Percentiles rank a stretch among this genome's conserved stretches.
Conservation (phyloP, 2,329 filamentous ascomycete genomes). For the Neurospora crassa region DNA sequence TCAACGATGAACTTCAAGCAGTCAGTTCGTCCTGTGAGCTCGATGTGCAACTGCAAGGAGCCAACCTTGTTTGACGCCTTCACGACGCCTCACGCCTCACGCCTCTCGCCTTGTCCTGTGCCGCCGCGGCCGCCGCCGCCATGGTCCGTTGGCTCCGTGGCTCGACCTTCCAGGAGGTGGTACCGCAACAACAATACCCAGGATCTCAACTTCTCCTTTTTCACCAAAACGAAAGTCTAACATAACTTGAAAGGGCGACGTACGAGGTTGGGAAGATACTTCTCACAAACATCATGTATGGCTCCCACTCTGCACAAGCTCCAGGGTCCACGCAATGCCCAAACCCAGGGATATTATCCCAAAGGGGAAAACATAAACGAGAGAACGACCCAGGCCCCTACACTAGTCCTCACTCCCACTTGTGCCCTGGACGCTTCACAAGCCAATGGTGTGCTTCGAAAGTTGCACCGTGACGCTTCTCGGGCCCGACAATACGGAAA, state of each 20-base stretch:
- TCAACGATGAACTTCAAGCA: background rate
- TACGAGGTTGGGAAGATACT: background rate
- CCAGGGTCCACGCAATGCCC: background rate
- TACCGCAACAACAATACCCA: background rate
- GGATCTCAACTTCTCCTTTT: background rate
- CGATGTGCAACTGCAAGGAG: slow-evolving; percentile 1
- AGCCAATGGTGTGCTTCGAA: background rate
- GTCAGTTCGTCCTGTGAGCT: background rate
- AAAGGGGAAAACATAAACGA: background rate
- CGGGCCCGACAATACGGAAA: background rate
- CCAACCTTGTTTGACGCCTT: background rate
- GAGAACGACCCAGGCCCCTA: background rate
- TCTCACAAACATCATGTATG: background rate
- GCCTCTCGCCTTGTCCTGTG: background rate
- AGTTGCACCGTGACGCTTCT: background rate
- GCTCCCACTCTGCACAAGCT: background rate
- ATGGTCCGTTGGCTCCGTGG: background rate
- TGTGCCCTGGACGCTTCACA: background rate
- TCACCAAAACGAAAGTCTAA: background rate
- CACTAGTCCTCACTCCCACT: background rate
- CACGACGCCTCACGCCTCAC: background rate
- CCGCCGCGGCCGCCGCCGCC: background rate
- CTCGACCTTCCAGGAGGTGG: background rate
- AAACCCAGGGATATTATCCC: background rate
- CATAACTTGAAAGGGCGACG: background rate